Percentiles rank a stretch among this genome's conserved stretches.
These are phyloP conservation scores for Spironucleus salmonicida DNA, from an alignment of 208 protist genomes.

Conservation along the genomic window DNA sequence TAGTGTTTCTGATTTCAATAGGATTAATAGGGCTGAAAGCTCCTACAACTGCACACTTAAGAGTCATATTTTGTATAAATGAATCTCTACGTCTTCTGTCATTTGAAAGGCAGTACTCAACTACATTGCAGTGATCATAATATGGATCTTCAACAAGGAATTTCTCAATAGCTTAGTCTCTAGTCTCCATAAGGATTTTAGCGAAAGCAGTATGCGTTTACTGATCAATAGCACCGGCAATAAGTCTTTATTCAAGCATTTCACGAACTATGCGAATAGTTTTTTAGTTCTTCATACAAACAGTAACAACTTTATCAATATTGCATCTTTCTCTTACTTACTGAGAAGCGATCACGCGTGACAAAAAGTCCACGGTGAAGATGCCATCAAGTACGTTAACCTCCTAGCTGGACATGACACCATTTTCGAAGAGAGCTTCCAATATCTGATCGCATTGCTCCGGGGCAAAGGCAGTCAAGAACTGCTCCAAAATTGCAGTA, in stretches of 20 bases:
- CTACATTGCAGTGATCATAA: slow-evolving; percentile 77
- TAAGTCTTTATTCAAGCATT: slow-evolving; percentile 85
- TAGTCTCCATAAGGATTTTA: slow-evolving; percentile 96
- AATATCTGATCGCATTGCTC: slow-evolving; percentile 86
- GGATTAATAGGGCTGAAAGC: slow-evolving; percentile 72
- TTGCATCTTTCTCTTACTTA: not conserved
- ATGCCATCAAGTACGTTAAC: slow-evolving; percentile 74
- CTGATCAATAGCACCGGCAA: slow-evolving; percentile 75
- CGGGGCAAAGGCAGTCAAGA: slow-evolving; percentile 72
- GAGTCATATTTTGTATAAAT: slow-evolving; percentile 71
- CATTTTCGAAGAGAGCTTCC: slow-evolving; percentile 86
- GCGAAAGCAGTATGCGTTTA: slow-evolving; percentile 90
- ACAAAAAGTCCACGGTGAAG: slow-evolving; percentile 44
- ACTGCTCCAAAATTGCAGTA: slow-evolving; percentile 70
- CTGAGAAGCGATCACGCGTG: not conserved
- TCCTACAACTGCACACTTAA: slow-evolving; percentile 84
- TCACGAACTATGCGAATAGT: slow-evolving; percentile 83
- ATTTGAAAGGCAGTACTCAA: slow-evolving; percentile 94
- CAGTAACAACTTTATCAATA: slow-evolving; percentile 55
- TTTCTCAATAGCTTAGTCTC: slow-evolving; percentile 68
- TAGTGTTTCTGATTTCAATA: not conserved
- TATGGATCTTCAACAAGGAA: slow-evolving; percentile 87
- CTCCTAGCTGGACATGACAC: slow-evolving; percentile 83
- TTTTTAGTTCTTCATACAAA: slow-evolving; percentile 62
- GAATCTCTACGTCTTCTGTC: slow-evolving; percentile 90